Conservation (phyloP, 306 rosid genomes). For the Castanopsis chinensis region DNA sequence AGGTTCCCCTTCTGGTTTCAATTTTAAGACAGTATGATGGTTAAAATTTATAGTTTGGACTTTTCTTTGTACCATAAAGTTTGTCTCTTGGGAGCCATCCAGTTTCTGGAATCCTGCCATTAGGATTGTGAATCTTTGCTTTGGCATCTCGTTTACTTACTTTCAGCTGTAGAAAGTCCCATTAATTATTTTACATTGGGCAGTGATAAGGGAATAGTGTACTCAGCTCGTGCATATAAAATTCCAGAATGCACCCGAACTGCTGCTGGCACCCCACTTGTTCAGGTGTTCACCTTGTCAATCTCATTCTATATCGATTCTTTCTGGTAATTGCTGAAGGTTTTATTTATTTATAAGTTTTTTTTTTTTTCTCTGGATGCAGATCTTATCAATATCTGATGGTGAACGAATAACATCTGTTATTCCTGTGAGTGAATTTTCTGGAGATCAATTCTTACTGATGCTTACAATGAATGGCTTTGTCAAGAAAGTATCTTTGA, state of each 20-base stretch:
- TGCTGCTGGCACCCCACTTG: conserved; percentile 90
- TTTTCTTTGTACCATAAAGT: too few species aligned
- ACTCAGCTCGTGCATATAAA: conserved; percentile 93
- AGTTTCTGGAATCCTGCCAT: neutral
- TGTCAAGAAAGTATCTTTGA: conserved; percentile 90
- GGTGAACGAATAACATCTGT: conserved; percentile 95
- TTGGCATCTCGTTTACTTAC: conserved; percentile 11
- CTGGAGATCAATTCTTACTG: conserved; percentile 76
- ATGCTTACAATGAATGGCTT: conserved; percentile 96
- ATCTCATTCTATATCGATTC: conserved; percentile 1
- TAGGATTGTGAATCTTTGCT: neutral
- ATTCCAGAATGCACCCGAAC: conserved; percentile 88
- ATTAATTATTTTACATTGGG: conserved; percentile 10
- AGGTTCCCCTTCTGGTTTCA: neutral
- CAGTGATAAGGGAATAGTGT: conserved; percentile 95
- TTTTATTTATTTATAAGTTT: neutral
- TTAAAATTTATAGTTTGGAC: too few species aligned
- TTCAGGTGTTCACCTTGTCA: conserved; percentile 56
- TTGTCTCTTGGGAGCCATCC: too few species aligned
- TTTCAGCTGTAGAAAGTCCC: conserved; percentile 15
- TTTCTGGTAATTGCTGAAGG: neutral
- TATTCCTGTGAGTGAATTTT: conserved; percentile 88
- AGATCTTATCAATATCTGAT: conserved; percentile 89
- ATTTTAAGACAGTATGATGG: too few species aligned
- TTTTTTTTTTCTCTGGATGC: conserved; percentile 23